Evolutionary conservation across 2,329 filamentous ascomycete species (phyloP), one percentile per base, ranked within the genome.

Genomic region (Rhytidhysteron rufulum): DNA sequence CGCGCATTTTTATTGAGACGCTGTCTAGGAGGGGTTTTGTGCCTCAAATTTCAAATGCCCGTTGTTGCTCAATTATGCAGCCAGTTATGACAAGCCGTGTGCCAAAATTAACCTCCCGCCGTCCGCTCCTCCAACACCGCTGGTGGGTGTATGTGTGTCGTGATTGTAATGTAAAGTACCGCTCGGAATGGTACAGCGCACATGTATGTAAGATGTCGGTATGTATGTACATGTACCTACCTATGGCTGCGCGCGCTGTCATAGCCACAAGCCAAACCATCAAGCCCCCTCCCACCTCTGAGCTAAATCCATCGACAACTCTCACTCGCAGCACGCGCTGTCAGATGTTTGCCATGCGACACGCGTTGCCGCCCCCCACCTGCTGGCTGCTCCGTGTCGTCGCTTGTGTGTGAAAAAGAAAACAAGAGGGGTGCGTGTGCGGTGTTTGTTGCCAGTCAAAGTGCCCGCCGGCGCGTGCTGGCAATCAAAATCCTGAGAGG

Each of bases 31-130:
- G 21, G 6, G 33, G 20, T 7, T 37, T 37, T 37, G 24, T 29
- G 35, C 35, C 35, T 37, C 35, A 17, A 37, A 37, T 37, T 30
- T 37, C 35, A n/a, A n/a, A n/a, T n/a, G n/a, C n/a, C n/a, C n/a
- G n/a, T n/a, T n/a, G n/a, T 13, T 27, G 7, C 24, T 8, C 24
- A 7, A 13, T 27, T 27, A 27, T 27, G 24, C 24, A 27, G n/a
- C 24, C 8, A 27, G 24, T 27, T 27, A 27, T 27, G 24, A 27
- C 24, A 7, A 13, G 24, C 24, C 24, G 24, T 27, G 24, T 27
- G 24, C 24, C 24, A 27, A 27, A 27, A 27, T 27, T 27, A 27
- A 8, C 24, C 24, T 27, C 24, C 13, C 13, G 13, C 24, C 7
- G 24, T 13, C 7, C 8, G 24, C 24, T 27, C n/a, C n/a, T n/a